These are phyloP conservation scores for Pleurotus pulmonarius DNA, from an alignment of 768 basidiomycete genomes.

Conservation along the genomic window DNA sequence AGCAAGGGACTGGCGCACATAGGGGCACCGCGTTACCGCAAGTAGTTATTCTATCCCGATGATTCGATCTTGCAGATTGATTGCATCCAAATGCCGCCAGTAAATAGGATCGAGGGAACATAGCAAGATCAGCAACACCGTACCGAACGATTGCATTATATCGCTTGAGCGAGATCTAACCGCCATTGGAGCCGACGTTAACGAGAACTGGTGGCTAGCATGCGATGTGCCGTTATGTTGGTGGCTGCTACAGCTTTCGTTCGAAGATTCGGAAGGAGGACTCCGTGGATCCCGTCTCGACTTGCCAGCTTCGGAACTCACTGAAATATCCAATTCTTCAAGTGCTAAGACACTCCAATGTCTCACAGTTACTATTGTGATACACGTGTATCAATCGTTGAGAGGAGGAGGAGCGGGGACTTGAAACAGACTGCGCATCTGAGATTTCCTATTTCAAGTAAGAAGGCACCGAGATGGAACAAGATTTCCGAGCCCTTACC, in stretches of 20 bases:
- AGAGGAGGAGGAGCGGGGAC: not conserved
- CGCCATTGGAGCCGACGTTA: not conserved
- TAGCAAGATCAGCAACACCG: not conserved
- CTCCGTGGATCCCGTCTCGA: not conserved
- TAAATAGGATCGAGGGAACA: not conserved
- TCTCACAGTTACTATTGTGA: not conserved
- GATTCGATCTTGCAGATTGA: not conserved
- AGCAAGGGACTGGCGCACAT: not conserved
- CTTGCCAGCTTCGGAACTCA: not conserved
- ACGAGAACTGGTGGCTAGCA: not conserved
- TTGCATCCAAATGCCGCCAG: not conserved
- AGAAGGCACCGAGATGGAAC: not conserved
- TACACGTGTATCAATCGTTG: not conserved
- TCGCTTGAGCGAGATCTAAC: not conserved
- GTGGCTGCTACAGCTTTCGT: not conserved
- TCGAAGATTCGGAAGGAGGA: not conserved
- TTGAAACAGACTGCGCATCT: not conserved
- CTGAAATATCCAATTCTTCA: not conserved
- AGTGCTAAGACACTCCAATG: not conserved
- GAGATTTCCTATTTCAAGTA: not conserved
- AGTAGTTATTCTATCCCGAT: not conserved
- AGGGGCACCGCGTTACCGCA: not conserved
- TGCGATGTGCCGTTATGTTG: not conserved
- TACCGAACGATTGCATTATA: not conserved
- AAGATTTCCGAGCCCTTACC: slow-evolving; percentile 2